phyloP scores from a whole-genome alignment of 805 yeast species.

The Ogataea degrootiae region DNA sequence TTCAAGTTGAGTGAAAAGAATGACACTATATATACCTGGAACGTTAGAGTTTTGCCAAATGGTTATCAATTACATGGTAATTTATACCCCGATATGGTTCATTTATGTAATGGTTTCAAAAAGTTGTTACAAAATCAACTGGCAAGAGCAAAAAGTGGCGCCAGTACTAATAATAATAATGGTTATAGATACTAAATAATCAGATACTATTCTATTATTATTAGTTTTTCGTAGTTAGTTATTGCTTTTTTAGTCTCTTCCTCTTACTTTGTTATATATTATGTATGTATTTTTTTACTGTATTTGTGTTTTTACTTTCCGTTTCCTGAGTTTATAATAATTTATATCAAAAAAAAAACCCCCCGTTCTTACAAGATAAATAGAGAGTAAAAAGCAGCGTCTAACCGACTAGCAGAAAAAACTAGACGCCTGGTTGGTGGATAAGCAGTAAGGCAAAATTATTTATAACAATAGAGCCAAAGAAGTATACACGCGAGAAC shows the following conservation, averaged over 20 bases:
- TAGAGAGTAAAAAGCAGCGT: too few species aligned
- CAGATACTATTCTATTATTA: neutral
- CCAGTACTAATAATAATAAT: constrained; percentile 3
- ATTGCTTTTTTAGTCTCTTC: neutral
- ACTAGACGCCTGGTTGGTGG: too few species aligned
- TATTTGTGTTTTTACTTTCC: neutral
- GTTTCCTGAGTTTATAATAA: neutral
- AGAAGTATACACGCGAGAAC: too few species aligned
- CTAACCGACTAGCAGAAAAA: too few species aligned
- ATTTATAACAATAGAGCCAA: too few species aligned
- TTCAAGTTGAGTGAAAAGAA: constrained; percentile 71
- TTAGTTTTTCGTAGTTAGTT: neutral
- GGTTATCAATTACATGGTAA: constrained; percentile 79
- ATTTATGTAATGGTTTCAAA: constrained; percentile 93
- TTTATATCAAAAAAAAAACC: neutral
- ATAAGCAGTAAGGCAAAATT: too few species aligned
- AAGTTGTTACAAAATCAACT: constrained; percentile 32
- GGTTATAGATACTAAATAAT: neutral
- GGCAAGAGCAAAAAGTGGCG: constrained; percentile 15
- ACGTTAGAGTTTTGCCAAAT: constrained; percentile 82
- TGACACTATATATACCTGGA: constrained; percentile 76
- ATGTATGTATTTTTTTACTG: neutral
- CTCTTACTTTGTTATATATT: neutral
- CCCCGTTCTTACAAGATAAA: too few species aligned
- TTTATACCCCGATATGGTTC: constrained; percentile 82